These are phyloP conservation scores for Fragosphaeria purpurea DNA, from an alignment of 2,329 filamentous ascomycete species.

Conservation along the genomic window DNA sequence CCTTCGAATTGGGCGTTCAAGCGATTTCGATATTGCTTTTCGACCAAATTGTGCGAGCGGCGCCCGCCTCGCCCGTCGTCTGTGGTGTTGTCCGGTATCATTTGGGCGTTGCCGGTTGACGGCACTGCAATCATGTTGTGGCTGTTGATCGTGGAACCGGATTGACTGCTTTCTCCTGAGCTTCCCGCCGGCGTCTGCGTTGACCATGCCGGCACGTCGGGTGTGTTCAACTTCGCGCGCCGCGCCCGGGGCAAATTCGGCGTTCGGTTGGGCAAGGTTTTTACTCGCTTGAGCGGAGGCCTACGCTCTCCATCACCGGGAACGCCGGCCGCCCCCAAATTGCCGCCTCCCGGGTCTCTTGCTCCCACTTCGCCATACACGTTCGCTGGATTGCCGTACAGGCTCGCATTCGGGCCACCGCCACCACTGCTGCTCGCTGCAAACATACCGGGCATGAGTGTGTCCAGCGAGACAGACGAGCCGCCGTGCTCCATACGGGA, in stretches of 20 bases:
- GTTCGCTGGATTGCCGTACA: not conserved
- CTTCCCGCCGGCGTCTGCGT: not conserved
- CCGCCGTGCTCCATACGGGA: not conserved
- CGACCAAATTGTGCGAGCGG: constrained; percentile 12
- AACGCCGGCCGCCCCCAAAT: not conserved
- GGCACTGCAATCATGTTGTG: not conserved
- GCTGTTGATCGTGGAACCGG: not conserved
- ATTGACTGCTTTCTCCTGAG: not conserved
- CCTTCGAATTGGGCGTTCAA: constrained; percentile 14
- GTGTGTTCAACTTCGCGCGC: not conserved
- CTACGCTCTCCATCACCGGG: not conserved
- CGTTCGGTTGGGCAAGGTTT: not conserved
- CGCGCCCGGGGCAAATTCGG: not conserved
- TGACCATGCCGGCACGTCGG: not conserved
- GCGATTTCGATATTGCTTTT: constrained; percentile 14
- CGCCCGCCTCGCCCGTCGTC: constrained; percentile 5
- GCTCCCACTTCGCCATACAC: not conserved
- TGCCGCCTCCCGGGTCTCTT: not conserved
- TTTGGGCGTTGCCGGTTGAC: not conserved
- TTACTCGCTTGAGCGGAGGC: not conserved
- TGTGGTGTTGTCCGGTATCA: constrained; percentile 14
- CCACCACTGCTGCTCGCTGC: constrained; percentile 4
- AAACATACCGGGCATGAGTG: not conserved
- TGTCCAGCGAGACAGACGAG: not conserved
- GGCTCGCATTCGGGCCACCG: not conserved